Percentiles rank a stretch among this genome's conserved stretches.
Evolutionary conservation across 2,329 filamentous ascomycete species (phyloP).

Genomic region (Fusarium aywerte): DNA sequence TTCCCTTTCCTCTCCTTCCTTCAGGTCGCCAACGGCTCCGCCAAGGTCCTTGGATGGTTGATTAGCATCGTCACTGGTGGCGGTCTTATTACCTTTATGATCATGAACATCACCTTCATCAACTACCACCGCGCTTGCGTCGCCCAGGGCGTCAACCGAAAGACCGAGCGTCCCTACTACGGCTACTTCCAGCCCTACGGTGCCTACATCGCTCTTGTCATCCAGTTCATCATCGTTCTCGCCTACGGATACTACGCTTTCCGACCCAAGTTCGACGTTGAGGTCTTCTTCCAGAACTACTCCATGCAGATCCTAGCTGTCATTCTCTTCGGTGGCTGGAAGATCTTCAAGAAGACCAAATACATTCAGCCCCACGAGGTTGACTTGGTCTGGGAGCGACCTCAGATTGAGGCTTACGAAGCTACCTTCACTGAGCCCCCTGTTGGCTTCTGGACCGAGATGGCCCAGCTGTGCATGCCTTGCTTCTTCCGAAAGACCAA

Average conservation of each 20-base stretch:
- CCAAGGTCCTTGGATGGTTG: constrained; percentile 63
- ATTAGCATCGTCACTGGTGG: constrained; percentile 65
- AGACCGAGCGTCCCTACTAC: constrained; percentile 66
- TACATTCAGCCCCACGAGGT: constrained; percentile 63
- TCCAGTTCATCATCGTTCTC: constrained; percentile 56
- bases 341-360: constrained; percentile 68
- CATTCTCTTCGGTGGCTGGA: constrained; percentile 68
- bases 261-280: constrained; percentile 57
- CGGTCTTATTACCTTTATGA: constrained; percentile 69
- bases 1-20: constrained; percentile 65
- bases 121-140: constrained; percentile 63
- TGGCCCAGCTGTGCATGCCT: constrained; percentile 57
- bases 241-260: constrained; percentile 67
- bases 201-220: constrained; percentile 57
- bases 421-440: constrained; percentile 60
- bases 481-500: constrained; percentile 48
- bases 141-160: constrained; percentile 63
- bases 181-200: constrained; percentile 50
- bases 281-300: constrained; percentile 63
- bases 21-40: constrained; percentile 58
- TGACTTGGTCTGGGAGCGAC: constrained; percentile 69
- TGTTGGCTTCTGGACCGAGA: constrained; percentile 64
- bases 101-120: constrained; percentile 59
- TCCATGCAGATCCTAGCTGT: constrained; percentile 65
- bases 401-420: constrained; percentile 67